Conservation (phyloP, 2,329 filamentous ascomycete species). For the Pseudogymnoascus sp. region DNA sequence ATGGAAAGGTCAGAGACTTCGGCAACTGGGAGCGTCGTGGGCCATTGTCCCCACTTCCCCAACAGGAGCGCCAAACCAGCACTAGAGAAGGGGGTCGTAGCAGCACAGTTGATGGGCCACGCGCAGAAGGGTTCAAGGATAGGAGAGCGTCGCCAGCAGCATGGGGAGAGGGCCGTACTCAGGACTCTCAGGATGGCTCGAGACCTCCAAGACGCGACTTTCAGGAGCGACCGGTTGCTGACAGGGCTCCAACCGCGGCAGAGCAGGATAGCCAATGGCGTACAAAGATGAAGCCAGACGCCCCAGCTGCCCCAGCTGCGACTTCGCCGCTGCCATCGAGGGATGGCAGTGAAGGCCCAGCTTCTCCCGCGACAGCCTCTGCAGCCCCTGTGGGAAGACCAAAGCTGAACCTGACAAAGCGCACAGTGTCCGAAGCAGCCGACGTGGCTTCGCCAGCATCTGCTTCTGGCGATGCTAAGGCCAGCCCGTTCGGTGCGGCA, state of each 20-base stretch:
- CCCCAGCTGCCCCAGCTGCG: conserved; percentile 28
- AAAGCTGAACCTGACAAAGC: conserved; percentile 79
- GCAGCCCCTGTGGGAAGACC: conserved; percentile 60
- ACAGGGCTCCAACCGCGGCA: conserved; percentile 73
- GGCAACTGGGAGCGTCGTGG: conserved; percentile 93
- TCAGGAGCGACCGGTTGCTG: conserved; percentile 55
- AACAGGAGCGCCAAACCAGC: conserved; percentile 39
- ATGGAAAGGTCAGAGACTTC: conserved; percentile 72
- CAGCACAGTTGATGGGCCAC: conserved; percentile 51
- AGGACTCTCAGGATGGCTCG: conserved; percentile 55
- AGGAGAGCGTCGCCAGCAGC: conserved; percentile 62
- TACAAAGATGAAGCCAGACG: conserved; percentile 79
- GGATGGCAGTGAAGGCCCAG: conserved; percentile 66
- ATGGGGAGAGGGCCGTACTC: conserved; percentile 59
- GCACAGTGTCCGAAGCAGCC: conserved; percentile 71
- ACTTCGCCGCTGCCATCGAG: conserved; percentile 60
- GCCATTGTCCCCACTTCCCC: conserved; percentile 66
- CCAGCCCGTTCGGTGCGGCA: conserved; percentile 88
- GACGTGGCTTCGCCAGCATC: conserved; percentile 44
- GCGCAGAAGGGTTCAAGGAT: conserved; percentile 50
- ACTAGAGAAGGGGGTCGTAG: conserved; percentile 51
- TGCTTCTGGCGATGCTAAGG: conserved; percentile 60
- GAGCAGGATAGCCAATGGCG: conserved; percentile 94
- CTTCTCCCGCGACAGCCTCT: conserved; percentile 54
- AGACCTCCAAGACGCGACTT: conserved; percentile 73